Evolutionary conservation across 352 stramenopile species (phyloP).

Genomic region (Globisporangium parvum): DNA sequence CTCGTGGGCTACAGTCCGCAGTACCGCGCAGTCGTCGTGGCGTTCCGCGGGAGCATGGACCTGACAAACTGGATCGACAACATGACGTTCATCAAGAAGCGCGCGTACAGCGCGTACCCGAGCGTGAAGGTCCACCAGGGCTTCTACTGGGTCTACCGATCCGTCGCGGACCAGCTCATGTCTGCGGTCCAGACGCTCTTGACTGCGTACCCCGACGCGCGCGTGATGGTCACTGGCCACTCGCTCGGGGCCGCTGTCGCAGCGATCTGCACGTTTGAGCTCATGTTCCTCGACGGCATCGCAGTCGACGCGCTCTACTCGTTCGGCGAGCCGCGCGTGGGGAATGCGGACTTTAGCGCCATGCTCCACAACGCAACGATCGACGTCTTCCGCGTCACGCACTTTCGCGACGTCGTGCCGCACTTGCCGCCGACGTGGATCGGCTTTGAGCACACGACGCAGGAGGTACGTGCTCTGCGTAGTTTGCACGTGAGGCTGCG

Average conservation of each 20-base stretch:
- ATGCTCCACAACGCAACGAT: constrained; percentile 44
- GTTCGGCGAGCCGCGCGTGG: constrained; percentile 73
- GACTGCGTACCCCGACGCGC: constrained; percentile 30
- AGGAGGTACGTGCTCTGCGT: constrained; percentile 39
- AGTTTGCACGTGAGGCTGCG: neutral
- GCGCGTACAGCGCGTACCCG: constrained; percentile 54
- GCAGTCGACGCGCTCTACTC: constrained; percentile 53
- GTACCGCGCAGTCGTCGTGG: constrained; percentile 53
- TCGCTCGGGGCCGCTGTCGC: constrained; percentile 71
- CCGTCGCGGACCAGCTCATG: constrained; percentile 47
- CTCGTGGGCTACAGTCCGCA: constrained; percentile 62
- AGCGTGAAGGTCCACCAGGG: constrained; percentile 61
- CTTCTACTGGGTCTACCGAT: constrained; percentile 79
- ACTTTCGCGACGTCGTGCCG: constrained; percentile 72
- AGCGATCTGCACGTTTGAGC: constrained; percentile 67
- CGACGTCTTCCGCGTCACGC: constrained; percentile 67
- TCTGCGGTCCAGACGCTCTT: constrained; percentile 25
- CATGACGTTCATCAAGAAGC: constrained; percentile 74
- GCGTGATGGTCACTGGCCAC: constrained; percentile 63
- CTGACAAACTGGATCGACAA: constrained; percentile 83
- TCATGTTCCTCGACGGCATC: constrained; percentile 56
- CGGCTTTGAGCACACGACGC: constrained; percentile 62
- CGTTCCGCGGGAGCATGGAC: constrained; percentile 82
- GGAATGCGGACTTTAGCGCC: constrained; percentile 60
- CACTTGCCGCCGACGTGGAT: constrained; percentile 75